phyloP scores from a whole-genome alignment of 148 eudicot genomes.

The Camellia japonica region DNA sequence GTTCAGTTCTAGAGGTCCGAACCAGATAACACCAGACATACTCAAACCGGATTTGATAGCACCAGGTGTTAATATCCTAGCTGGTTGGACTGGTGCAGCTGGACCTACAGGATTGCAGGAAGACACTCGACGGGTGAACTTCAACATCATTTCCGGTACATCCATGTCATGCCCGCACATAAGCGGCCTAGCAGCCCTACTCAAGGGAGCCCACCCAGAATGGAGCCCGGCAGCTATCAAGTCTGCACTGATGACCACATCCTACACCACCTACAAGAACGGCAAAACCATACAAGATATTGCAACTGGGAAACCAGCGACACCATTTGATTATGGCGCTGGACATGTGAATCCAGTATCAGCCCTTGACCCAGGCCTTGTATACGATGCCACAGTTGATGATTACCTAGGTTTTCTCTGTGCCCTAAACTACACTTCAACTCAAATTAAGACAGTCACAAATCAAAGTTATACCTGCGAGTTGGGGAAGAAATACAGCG shows the following conservation, averaged over 20 bases:
- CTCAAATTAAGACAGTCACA: constrained; percentile 39
- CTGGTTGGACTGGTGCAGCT: constrained; percentile 71
- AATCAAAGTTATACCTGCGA: constrained; percentile 39
- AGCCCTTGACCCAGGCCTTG: constrained; percentile 84
- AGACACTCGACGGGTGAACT: constrained; percentile 59
- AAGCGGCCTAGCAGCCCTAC: constrained; percentile 74
- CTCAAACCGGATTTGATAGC: constrained; percentile 85
- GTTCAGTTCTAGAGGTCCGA: constrained; percentile 85
- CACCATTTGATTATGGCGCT: constrained; percentile 72
- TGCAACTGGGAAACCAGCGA: constrained; percentile 55
- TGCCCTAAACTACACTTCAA: constrained; percentile 63
- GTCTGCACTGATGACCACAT: constrained; percentile 86
- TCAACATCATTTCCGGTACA: constrained; percentile 90
- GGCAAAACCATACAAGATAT: constrained; percentile 55
- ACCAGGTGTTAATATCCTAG: constrained; percentile 87
- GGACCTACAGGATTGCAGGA: constrained; percentile 59
- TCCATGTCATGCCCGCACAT: constrained; percentile 94
- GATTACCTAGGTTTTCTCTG: constrained; percentile 76
- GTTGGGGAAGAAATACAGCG: constrained; percentile 38
- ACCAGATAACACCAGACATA: constrained; percentile 63
- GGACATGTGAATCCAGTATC: constrained; percentile 73
- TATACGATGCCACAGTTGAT: constrained; percentile 51
- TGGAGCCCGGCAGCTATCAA: constrained; percentile 88
- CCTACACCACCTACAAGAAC: constrained; percentile 56
- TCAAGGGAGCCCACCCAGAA: constrained; percentile 66